Conservation (phyloP, 208 protist genomes). For the Crithidia fasciculata region DNA sequence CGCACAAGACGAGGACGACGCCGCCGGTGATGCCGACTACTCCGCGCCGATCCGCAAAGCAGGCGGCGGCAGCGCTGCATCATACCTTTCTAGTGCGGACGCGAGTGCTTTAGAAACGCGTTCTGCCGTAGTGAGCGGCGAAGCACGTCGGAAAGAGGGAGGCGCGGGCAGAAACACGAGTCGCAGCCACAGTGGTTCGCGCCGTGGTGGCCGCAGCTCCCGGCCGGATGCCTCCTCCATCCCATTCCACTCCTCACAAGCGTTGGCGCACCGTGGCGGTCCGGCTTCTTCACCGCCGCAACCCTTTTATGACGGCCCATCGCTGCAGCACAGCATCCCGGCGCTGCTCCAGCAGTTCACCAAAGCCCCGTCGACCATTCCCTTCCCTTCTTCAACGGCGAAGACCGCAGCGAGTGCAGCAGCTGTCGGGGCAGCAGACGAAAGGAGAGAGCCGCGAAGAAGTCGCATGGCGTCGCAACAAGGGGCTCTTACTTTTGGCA, state of each 20-base stretch:
- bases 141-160: neutral
- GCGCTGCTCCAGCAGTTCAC: constrained; percentile 21
- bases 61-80: neutral
- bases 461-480: no score
- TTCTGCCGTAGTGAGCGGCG: neutral
- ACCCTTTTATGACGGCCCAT: constrained; percentile 32
- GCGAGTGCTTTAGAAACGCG: no score
- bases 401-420: no score
- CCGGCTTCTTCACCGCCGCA: neutral
- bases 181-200: neutral
- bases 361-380: neutral
- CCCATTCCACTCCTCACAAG: constrained; percentile 15
- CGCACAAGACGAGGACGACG: constrained; percentile 1
- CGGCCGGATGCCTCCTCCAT: constrained; percentile 24
- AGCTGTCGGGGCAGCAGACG: no score
- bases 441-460: no score
- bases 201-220: neutral
- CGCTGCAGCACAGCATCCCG: constrained; percentile 35
- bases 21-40: neutral
- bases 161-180: neutral
- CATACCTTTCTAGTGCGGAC: neutral
- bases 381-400: neutral
- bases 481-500: no score
- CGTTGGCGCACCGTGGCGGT: neutral
- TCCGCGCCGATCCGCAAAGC: neutral